Percentiles rank a stretch among this genome's conserved stretches.
Evolutionary conservation across 2,329 filamentous ascomycete species (phyloP).

Genomic region (Myotisia sp.): DNA sequence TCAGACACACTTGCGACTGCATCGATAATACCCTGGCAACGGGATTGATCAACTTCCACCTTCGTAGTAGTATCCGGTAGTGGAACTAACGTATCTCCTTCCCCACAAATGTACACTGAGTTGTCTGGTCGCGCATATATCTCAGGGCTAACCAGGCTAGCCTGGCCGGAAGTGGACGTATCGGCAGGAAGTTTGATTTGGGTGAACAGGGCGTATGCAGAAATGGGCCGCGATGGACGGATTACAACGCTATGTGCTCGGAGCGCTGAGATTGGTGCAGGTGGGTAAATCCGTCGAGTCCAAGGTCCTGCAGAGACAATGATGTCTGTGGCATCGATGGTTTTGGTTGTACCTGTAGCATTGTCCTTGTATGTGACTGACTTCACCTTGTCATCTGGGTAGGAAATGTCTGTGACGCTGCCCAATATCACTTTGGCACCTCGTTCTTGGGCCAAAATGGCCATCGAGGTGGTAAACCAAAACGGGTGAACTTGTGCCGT

Average conservation of each 20-base stretch:
- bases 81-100: slow-evolving; percentile 62
- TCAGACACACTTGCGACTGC: slow-evolving; percentile 49
- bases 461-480: slow-evolving; percentile 77
- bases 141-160: slow-evolving; percentile 63
- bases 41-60: slow-evolving; percentile 57
- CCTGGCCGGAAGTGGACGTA: slow-evolving; percentile 40
- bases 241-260: slow-evolving; percentile 52
- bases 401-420: slow-evolving; percentile 54
- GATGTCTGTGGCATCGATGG: slow-evolving; percentile 44
- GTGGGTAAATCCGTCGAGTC: slow-evolving; percentile 40
- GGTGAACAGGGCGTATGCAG: slow-evolving; percentile 52
- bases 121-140: slow-evolving; percentile 82
- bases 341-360: slow-evolving; percentile 33
- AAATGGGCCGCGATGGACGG: slow-evolving; percentile 38
- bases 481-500: slow-evolving; percentile 91
- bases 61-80: slow-evolving; percentile 62
- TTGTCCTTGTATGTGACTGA: slow-evolving; percentile 50
- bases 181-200: slow-evolving; percentile 56
- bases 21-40: slow-evolving; percentile 74
- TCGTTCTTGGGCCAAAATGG: slow-evolving; percentile 54
- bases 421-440: slow-evolving; percentile 55
- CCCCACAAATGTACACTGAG: slow-evolving; percentile 88
- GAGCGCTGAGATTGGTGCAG: slow-evolving; percentile 44
- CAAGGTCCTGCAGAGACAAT: slow-evolving; percentile 50
- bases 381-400: slow-evolving; percentile 39